Base-by-base conservation (phyloP, 352 stramenopile genomes). In the Blastocystis sp. region DNA sequence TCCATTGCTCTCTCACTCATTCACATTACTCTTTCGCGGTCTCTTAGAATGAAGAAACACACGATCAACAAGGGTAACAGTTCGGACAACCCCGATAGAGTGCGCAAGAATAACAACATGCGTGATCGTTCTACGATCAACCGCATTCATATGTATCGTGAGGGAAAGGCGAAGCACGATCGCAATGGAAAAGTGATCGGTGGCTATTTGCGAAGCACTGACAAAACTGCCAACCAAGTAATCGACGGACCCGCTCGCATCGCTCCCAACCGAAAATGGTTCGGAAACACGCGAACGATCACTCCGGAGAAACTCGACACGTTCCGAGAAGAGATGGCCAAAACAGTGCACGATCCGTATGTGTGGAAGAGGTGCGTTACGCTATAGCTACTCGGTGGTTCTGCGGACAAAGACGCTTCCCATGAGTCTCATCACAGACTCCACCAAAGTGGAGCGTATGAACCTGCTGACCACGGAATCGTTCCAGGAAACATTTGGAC, bases 241-340 rank as follows among this genome's bases (percentile, higher is more conserved):
- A 96, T 92, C 0, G 90, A 89, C 34, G 89, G 90, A 38, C 94
- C 89, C 59, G 95, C 93, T 29, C 91, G 95, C 65, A 96, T 98
- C 76, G 91, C 93, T 77, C 96, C 96, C 0, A 96, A 99, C 89
- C 91, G 96, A 21, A 92, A 96, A 24, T 99, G 96, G 96, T 99
- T 99, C 88, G 96, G 96, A 46, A 99, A 99, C 91, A 99, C 96
- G 65, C 93, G 96, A 56, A 94, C 98, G 3, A 95, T 99, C 36
- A 93, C 92, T 16, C 92, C 96, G 84, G 97, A 97, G 78, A 94
- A 99, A 87, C 91, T 99, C 14, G 96, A 99, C 90, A 95, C 94
- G 79, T 99, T 99, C 89, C 92, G 96, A 61, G 96, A 98, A 81
- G 94, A 99, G 89, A 98, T 99, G 96, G 97, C 92, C 21, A 69